These are phyloP conservation scores for Cordyceps tenuipes DNA, from an alignment of 2,329 filamentous ascomycete species.

Conservation along the genomic window DNA sequence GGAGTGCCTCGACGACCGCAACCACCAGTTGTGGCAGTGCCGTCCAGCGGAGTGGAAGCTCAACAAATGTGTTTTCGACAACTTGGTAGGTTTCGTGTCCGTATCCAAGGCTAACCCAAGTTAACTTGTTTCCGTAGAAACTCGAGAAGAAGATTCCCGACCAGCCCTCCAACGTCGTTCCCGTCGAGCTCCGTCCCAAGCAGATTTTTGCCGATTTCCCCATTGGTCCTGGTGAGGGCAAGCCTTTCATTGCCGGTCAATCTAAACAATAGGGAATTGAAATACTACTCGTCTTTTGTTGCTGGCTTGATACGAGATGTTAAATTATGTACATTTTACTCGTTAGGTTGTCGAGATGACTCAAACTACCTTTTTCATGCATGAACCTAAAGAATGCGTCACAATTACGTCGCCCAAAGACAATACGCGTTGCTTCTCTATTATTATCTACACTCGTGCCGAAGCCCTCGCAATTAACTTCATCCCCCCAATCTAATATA, in stretches of 20 bases:
- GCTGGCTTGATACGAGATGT: not conserved
- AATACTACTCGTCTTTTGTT: not conserved
- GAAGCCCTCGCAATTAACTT: not conserved
- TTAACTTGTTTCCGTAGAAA: slow-evolving; percentile 42
- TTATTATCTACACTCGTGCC: not conserved
- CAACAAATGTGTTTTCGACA: slow-evolving; percentile 93
- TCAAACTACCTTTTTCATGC: not conserved
- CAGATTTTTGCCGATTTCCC: slow-evolving; percentile 53
- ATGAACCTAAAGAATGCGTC: not conserved
- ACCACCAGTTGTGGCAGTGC: slow-evolving; percentile 97
- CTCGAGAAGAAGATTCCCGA: slow-evolving; percentile 75
- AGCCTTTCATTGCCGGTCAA: slow-evolving; percentile 32
- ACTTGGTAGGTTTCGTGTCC: slow-evolving; percentile 60
- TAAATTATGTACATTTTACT: slow-evolving; percentile 10
- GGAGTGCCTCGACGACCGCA: slow-evolving; percentile 93
- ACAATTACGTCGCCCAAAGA: not conserved
- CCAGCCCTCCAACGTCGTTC: slow-evolving; percentile 58
- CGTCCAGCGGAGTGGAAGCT: slow-evolving; percentile 78
- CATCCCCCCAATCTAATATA: too few species aligned
- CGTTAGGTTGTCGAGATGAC: slow-evolving; percentile 9
- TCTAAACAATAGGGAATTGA: slow-evolving; percentile 26
- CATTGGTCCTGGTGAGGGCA: slow-evolving; percentile 33
- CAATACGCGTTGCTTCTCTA: not conserved
- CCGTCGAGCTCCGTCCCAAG: slow-evolving; percentile 63
- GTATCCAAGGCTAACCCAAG: not conserved